Base-by-base conservation (phyloP, 768 basidiomycete species). In the Tulasnella sp. region DNA sequence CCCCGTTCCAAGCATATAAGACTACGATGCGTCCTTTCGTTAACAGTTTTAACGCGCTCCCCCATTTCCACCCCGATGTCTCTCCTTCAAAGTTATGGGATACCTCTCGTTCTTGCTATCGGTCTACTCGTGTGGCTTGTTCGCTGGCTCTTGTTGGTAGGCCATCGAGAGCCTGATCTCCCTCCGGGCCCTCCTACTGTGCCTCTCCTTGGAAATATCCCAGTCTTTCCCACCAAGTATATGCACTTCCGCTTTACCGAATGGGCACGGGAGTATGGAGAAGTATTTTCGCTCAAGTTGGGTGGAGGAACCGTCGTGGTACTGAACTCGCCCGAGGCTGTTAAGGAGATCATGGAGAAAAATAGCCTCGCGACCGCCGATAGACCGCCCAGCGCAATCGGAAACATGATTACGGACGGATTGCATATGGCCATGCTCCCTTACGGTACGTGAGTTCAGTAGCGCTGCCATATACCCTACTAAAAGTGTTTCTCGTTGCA, bases 281-380 rank as follows among this genome's bases (percentile, higher is more conserved):
- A 54, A 14, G 32, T 54, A 21, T 62, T 66, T 36, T 66, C 64
- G 14, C 57, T 66, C 17, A 67, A 65, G 50, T 19, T 68, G 4
- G 64, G 61, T 2, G 41, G 62, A 36, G 59, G 60, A 1, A 65
- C 64, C 6, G 61, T 45, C 2, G 49, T 69, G 23, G 63, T 68
- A 9, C 52, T 69, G 9, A 62, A 65, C n/a, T 61, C 63, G 35
- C 41, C 59, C 9, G 49, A 59, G 9, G 58, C 60, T 9, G 65
- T 67, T 3, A 62, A 62, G n/a, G 66, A 68, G 25, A 49, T 69
- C 9, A 46, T 69, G 61, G 68, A 69, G 14, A 64, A 63, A 39
- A 62, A 63, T 23, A 64, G 62, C 42, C 34, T 32, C 15, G 19
- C 46, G 0, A 54, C 52, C 4, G 19, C 52, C 4, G 37, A 54